Evolutionary conservation across 306 rosid species (phyloP).

Genomic region (Abrus precatorius): DNA sequence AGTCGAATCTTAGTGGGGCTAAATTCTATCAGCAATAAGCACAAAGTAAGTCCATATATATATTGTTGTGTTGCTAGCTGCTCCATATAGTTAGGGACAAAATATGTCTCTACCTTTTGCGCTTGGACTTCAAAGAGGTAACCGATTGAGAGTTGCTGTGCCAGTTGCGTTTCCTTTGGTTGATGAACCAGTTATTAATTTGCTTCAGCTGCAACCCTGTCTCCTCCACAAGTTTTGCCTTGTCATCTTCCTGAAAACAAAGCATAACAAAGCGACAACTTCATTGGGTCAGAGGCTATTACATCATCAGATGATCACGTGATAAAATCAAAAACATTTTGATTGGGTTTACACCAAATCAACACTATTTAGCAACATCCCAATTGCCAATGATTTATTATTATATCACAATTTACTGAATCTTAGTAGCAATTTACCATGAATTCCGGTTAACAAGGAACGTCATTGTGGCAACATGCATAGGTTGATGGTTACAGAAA

Average conservation of each 20-base stretch:
- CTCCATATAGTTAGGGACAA: constrained; percentile 30
- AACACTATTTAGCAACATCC: not conserved
- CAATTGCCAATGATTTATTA: not conserved
- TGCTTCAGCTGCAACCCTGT: constrained; percentile 99
- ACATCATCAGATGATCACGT: not conserved
- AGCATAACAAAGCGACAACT: constrained; percentile 19
- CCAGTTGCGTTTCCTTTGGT: constrained; percentile 99
- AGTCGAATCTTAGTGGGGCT: constrained; percentile 36
- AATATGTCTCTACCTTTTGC: constrained; percentile 72
- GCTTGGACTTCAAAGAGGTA: constrained; percentile 95
- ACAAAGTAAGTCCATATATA: constrained; percentile 48
- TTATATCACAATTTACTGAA: not conserved
- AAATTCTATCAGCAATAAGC: constrained; percentile 30
- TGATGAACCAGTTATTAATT: constrained; percentile 97
- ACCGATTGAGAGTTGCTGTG: constrained; percentile 95
- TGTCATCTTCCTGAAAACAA: constrained; percentile 87
- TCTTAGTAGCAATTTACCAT: not conserved
- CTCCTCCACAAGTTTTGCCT: constrained; percentile 98
- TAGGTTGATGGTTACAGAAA: not conserved
- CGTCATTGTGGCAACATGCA: not conserved
- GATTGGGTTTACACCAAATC: not conserved
- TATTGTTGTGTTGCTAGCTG: constrained; percentile 22
- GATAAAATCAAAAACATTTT: not conserved
- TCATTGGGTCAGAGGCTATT: not conserved
- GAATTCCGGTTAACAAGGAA: not conserved